Evolutionary conservation across 2,329 filamentous ascomycete genomes (phyloP).

Genomic region (Celoporthe dispersa): DNA sequence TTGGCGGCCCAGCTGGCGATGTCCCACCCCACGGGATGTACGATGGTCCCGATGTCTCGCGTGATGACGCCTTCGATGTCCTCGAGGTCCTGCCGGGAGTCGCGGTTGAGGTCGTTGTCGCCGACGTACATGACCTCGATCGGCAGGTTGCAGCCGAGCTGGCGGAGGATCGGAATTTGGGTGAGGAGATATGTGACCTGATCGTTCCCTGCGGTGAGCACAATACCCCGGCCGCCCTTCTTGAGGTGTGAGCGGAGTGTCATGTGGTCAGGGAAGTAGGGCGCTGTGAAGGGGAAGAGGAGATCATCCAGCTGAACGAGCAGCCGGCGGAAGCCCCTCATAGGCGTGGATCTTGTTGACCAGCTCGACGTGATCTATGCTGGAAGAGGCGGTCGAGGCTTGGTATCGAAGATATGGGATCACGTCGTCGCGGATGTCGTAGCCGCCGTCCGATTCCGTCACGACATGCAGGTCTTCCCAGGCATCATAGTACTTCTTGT

Average conservation of each 20-base stretch:
- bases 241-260: conserved; percentile 47
- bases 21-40: conserved; percentile 49
- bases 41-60: conserved; percentile 48
- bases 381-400: conserved; percentile 27
- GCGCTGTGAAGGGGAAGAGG: conserved; percentile 45
- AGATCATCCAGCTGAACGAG: conserved; percentile 43
- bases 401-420: conserved; percentile 43
- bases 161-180: conserved; percentile 44
- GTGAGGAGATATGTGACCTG: conserved; percentile 49
- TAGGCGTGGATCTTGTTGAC: conserved; percentile 45
- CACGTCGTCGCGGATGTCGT: conserved; percentile 46
- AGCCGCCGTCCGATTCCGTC: conserved; percentile 38
- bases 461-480: conserved; percentile 45
- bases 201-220: conserved; percentile 48
- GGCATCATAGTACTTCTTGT: conserved; percentile 44
- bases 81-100: conserved; percentile 46
- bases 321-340: conserved; percentile 46
- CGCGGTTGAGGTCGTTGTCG: conserved; percentile 47
- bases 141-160: conserved; percentile 44
- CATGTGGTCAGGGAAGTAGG: conserved; percentile 51
- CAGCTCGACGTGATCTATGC: conserved; percentile 32
- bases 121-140: conserved; percentile 48
- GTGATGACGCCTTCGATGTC: conserved; percentile 48
- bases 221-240: conserved; percentile 47
- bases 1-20: conserved; percentile 51